A percentile compares a stretch with the other conserved stretches of the same genome.
Conservation (phyloP, 2,329 filamentous ascomycete species). For the Xylaria sp. region DNA sequence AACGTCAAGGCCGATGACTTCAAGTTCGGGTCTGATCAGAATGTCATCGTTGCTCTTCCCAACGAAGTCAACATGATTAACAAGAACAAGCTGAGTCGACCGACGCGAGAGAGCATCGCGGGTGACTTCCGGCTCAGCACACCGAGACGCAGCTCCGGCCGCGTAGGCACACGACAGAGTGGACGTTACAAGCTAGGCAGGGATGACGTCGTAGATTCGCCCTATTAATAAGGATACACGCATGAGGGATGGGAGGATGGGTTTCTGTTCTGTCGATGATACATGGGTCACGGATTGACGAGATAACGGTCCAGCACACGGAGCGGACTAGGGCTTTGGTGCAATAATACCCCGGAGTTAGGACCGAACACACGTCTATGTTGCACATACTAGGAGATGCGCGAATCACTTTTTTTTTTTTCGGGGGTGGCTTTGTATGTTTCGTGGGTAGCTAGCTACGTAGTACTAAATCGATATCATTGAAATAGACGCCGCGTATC, state of each 20-base stretch:
- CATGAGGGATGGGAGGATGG: background rate
- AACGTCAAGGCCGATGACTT: constrained; percentile 99
- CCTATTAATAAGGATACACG: constrained; percentile 50
- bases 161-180: constrained; percentile 59
- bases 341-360: constrained; percentile 38
- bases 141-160: constrained; percentile 55
- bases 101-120: constrained; percentile 92
- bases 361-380: constrained; percentile 17
- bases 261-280: constrained; percentile 5
- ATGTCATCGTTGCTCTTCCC: constrained; percentile 93
- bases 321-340: constrained; percentile 20
- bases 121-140: constrained; percentile 58
- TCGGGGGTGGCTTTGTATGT: constrained; percentile 20
- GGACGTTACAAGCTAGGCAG: constrained; percentile 75
- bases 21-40: constrained; percentile 96
- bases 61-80: constrained; percentile 99
- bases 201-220: constrained; percentile 82
- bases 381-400: constrained; percentile 17
- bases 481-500: background rate
- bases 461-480: constrained; percentile 25
- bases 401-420: constrained; percentile 12
- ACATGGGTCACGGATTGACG: constrained; percentile 20
- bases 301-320: constrained; percentile 22
- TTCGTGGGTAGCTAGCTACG: constrained; percentile 24
- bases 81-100: constrained; percentile 81